A percentile compares a stretch with the other conserved stretches of the same genome.
phyloP scores from a whole-genome alignment of 1,139 yeast species.

The Pichia cactophila region DNA sequence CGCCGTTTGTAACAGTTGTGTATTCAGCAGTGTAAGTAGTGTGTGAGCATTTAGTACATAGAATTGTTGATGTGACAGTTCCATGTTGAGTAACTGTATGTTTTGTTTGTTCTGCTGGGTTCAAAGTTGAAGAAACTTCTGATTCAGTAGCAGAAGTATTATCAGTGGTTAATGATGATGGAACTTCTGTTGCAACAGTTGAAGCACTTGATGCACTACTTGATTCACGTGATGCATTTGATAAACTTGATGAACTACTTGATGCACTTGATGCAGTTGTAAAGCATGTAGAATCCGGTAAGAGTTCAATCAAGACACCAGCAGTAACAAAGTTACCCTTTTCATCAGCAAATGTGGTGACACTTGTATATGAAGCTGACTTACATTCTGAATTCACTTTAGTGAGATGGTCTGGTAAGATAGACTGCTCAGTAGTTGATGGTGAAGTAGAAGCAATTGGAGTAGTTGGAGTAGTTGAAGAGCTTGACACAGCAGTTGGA shows the following conservation, averaged over 20 bases:
- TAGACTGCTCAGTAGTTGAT: background rate
- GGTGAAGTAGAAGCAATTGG: background rate
- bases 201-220: background rate
- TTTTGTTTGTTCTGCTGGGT: background rate
- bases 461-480: background rate
- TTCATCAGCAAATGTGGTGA: background rate
- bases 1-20: constrained; percentile 8
- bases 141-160: background rate
- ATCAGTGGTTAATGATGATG: background rate
- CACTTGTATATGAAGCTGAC: background rate
- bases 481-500: background rate
- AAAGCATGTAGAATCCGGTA: background rate
- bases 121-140: background rate
- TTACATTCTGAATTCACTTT: background rate
- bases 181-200: background rate
- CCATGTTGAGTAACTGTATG: background rate
- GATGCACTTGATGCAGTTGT: background rate
- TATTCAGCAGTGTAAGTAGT: constrained; percentile 1
- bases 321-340: background rate
- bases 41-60: constrained; percentile 4
- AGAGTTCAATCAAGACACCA: background rate
- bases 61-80: constrained; percentile 4
- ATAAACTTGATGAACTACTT: background rate
- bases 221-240: background rate
- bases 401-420: background rate